Conservation (phyloP, 768 basidiomycete genomes). For the Boletus bicolor region DNA sequence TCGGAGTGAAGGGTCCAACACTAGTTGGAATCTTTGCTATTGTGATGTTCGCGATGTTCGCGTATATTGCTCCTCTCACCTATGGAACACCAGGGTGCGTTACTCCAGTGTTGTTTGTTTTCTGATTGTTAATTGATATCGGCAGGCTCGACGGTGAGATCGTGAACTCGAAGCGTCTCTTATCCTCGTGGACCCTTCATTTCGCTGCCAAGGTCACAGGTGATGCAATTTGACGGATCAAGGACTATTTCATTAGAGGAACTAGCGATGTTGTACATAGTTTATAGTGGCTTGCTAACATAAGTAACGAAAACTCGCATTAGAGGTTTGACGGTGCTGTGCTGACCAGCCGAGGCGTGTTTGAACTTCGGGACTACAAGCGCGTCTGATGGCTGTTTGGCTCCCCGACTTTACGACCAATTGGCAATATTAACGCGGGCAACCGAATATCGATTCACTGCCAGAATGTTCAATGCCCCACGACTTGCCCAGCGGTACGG, state of each 20-base stretch:
- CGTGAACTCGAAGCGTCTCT: slow-evolving; percentile 79
- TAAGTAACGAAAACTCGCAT: not conserved
- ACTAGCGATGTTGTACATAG: slow-evolving; percentile 19
- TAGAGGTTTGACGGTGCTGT: not conserved
- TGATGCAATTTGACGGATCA: slow-evolving; percentile 30
- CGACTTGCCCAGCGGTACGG: slow-evolving; percentile 69
- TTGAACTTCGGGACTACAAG: slow-evolving; percentile 5
- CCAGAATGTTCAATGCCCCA: slow-evolving; percentile 81
- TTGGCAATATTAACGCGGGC: slow-evolving; percentile 6
- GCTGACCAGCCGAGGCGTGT: not conserved
- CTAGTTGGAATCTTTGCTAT: slow-evolving; percentile 56
- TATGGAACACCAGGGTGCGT: slow-evolving; percentile 96
- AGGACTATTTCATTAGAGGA: slow-evolving; percentile 11
- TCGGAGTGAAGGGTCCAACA: slow-evolving; percentile 74
- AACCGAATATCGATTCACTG: slow-evolving; percentile 7
- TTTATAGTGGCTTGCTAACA: slow-evolving; percentile 18
- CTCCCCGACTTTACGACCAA: slow-evolving; percentile 1
- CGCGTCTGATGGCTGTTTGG: slow-evolving; percentile 10
- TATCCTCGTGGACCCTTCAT: slow-evolving; percentile 93
- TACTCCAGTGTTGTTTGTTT: not conserved
- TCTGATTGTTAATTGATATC: slow-evolving; percentile 15
- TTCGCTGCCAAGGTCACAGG: slow-evolving; percentile 70
- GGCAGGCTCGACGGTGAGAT: slow-evolving; percentile 76
- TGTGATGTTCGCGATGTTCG: slow-evolving; percentile 60
- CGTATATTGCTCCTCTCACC: slow-evolving; percentile 84